phyloP scores from a whole-genome alignment of 2,329 filamentous ascomycete genomes.

The Fusarium keratoplasticum region DNA sequence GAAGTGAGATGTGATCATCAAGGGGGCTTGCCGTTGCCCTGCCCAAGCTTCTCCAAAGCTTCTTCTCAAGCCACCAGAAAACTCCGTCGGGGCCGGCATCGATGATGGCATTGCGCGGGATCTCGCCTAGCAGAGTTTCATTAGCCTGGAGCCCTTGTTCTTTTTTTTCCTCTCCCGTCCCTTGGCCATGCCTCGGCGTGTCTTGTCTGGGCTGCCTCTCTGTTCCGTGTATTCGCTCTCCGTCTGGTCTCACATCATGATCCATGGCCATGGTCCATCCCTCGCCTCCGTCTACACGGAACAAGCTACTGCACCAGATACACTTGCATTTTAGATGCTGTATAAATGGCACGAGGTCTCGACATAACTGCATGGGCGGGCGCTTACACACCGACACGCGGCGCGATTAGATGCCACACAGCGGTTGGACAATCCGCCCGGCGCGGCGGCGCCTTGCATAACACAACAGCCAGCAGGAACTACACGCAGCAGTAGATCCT shows the following conservation, averaged over 20 bases:
- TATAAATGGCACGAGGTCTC: constrained; percentile 20
- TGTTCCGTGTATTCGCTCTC: neutral
- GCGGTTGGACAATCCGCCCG: constrained; percentile 24
- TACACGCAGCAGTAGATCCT: constrained; percentile 10
- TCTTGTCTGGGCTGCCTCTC: constrained; percentile 1
- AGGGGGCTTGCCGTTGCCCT: constrained; percentile 28
- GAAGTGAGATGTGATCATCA: constrained; percentile 36
- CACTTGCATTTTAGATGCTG: constrained; percentile 14
- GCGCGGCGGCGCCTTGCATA: constrained; percentile 11
- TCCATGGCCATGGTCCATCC: neutral
- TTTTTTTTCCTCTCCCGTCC: neutral
- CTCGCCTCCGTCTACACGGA: constrained; percentile 10
- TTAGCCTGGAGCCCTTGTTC: neutral
- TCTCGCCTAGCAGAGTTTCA: constrained; percentile 7
- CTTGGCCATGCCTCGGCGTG: neutral
- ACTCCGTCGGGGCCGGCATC: constrained; percentile 28
- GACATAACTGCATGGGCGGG: constrained; percentile 17
- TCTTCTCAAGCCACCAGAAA: constrained; percentile 12
- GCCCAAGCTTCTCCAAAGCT: constrained; percentile 12
- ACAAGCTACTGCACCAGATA: constrained; percentile 21
- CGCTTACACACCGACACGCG: constrained; percentile 37
- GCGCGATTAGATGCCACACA: constrained; percentile 20
- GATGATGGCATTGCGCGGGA: constrained; percentile 27
- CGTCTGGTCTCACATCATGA: neutral
- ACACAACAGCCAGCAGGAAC: constrained; percentile 21